Percentiles rank a stretch among this genome's conserved stretches.
Conservation (phyloP, 192 early-diverging fungal species). For the Coemansia sp. region DNA sequence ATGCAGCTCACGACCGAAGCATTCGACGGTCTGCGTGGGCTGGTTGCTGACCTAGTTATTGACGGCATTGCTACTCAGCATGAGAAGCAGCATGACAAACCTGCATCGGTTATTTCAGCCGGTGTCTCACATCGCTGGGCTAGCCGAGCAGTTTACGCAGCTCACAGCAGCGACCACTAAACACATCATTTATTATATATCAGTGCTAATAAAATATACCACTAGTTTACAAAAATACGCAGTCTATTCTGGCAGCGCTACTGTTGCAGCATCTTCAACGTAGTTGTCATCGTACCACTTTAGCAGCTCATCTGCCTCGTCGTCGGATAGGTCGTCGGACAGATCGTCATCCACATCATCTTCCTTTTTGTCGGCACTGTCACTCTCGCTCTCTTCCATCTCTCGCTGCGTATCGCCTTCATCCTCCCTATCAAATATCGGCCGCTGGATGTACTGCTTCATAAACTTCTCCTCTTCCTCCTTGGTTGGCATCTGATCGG, state of each 20-base stretch:
- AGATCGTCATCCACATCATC: conserved; percentile 14
- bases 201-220: conserved; percentile 3
- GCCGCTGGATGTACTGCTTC: conserved; percentile 32
- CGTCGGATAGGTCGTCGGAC: conserved; percentile 27
- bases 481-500: conserved; percentile 6
- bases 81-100: conserved; percentile 14
- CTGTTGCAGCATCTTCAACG: not conserved
- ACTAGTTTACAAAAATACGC: not conserved
- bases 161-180: conserved; percentile 50
- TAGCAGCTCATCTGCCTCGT: conserved; percentile 49
- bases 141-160: conserved; percentile 34
- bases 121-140: conserved; percentile 45
- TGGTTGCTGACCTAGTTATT: conserved; percentile 48
- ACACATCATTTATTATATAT: not conserved
- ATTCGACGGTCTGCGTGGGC: conserved; percentile 52
- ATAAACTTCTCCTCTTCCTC: conserved; percentile 28
- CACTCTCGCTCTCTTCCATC: not conserved
- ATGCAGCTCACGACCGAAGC: conserved; percentile 56
- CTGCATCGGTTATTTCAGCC: conserved; percentile 34
- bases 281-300: conserved; percentile 54
- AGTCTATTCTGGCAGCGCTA: not conserved
- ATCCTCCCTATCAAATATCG: conserved; percentile 20
- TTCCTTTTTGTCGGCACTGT: conserved; percentile 1
- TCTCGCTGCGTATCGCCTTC: not conserved
- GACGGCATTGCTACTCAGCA: conserved; percentile 31